These are phyloP conservation scores for Hypoxylon rickii DNA, from an alignment of 495 filamentous ascomycete species.

Conservation along the genomic window DNA sequence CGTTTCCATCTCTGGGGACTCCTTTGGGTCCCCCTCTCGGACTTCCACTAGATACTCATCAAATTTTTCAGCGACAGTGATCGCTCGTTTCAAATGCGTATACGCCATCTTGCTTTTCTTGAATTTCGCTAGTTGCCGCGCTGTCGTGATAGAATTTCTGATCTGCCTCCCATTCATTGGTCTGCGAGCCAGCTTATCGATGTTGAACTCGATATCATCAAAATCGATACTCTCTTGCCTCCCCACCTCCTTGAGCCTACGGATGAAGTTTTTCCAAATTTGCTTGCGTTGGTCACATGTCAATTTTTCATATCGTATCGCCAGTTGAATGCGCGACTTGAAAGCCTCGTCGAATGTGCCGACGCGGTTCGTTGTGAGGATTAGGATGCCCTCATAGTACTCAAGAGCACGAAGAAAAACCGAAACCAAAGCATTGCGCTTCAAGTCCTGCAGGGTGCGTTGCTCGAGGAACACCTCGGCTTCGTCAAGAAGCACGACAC, in stretches of 20 bases:
- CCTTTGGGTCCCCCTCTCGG: too few relatives aligned
- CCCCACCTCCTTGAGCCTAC: conserved; percentile 20
- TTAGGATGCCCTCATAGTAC: conserved; percentile 56
- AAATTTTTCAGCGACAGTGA: too few relatives aligned
- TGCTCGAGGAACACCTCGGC: too few relatives aligned
- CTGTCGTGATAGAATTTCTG: conserved; percentile 44
- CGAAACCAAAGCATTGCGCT: conserved; percentile 55
- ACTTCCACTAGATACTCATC: too few relatives aligned
- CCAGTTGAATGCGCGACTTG: conserved; percentile 50
- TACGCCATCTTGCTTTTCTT: too few relatives aligned
- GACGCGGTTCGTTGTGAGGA: conserved; percentile 36
- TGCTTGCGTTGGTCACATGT: conserved; percentile 26
- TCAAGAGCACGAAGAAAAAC: conserved; percentile 57
- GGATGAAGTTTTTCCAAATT: conserved; percentile 49
- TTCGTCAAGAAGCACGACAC: conserved; percentile 34
- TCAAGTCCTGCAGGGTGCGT: conserved; percentile 45
- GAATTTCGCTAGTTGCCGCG: too few relatives aligned
- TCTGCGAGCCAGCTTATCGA: conserved; percentile 4
- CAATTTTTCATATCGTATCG: conserved; percentile 45
- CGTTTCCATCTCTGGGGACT: too few relatives aligned
- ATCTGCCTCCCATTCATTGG: conserved; percentile 51
- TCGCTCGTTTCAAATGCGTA: too few relatives aligned
- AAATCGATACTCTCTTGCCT: conserved; percentile 33
- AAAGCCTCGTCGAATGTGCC: conserved; percentile 38
- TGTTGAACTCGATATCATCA: conserved; percentile 20